Base-by-base conservation (phyloP, 768 basidiomycete species). In the Tricholomella constricta region DNA sequence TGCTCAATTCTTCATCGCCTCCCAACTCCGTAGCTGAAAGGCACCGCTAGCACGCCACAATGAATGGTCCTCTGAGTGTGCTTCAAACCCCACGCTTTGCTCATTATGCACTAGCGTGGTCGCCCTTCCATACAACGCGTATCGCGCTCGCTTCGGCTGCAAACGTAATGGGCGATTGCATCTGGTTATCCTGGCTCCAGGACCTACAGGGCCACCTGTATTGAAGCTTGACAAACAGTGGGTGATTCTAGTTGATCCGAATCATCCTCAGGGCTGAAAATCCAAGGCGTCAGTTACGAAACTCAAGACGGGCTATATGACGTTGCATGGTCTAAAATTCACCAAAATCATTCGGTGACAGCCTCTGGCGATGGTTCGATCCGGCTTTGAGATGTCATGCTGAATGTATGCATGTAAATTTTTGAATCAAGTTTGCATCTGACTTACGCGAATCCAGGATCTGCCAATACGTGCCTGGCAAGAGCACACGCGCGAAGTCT, bases 91-190 rank as follows among this genome's bases (percentile, higher is more conserved):
- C 89, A 26, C 89, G 88, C 2, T 93, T 91, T 70, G 85, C 91
- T 2, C 91, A 93, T 65, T 93, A 91, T 65, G 73, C 84, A 4
- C 59, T 91, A 26, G 82, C 88, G 11, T 94, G 90, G 88, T 94
- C 92, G 0, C 91, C 92, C 4, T 94, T 94, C 64, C 86, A 89
- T 67, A 84, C 78, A 20, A 75, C 79, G 14, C 82, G 87, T 31
- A 65, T 93, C 37, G 91, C 91, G 1, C 74, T 93, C 29, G 89
- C 91, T 4, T 91, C 91, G 6, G 80, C 92, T 0, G 91, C 94
- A 23, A 96, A 98, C 71, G 96, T 22, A 98, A 97, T 70, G 96
- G 96, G 1, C 79, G 95, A n/a, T 65, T 98, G 37, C 89, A 88
- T 66, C 66, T 88, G 20, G 78, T 80, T 47, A 81, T 84, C 1